phyloP scores from a whole-genome alignment of 805 yeast genomes.

The Candida germanica region DNA sequence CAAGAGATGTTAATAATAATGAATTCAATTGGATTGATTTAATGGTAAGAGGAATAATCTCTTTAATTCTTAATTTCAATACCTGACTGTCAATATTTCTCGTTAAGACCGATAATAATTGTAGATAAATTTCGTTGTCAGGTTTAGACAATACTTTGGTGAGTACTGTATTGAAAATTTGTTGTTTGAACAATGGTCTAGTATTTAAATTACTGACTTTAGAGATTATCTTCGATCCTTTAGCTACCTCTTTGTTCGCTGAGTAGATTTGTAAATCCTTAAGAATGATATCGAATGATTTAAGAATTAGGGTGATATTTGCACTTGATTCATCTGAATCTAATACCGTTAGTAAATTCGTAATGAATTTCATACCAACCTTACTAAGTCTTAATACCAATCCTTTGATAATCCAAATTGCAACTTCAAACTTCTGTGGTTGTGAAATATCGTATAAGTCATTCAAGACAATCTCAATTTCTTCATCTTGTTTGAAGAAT shows the following conservation, averaged over 20 bases:
- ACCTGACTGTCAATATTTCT: slow-evolving; percentile 65
- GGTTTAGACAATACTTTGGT: slow-evolving; percentile 43
- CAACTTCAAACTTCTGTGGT: slow-evolving; percentile 46
- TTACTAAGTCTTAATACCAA: slow-evolving; percentile 56
- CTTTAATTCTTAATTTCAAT: slow-evolving; percentile 59
- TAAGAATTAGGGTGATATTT: slow-evolving; percentile 33
- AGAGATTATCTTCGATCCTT: slow-evolving; percentile 31
- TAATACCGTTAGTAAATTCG: slow-evolving; percentile 24
- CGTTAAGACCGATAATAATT: slow-evolving; percentile 65
- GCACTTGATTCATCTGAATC: neutral
- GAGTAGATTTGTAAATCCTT: slow-evolving; percentile 54
- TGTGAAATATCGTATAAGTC: neutral
- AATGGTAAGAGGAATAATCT: slow-evolving; percentile 68
- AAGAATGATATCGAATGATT: slow-evolving; percentile 60
- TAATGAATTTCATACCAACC: slow-evolving; percentile 23
- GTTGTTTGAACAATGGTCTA: slow-evolving; percentile 75
- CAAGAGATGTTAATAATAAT: slow-evolving; percentile 59
- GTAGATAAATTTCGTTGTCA: slow-evolving; percentile 47
- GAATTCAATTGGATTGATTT: slow-evolving; percentile 54
- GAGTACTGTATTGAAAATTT: slow-evolving; percentile 60
- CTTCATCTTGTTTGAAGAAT: slow-evolving; percentile 18
- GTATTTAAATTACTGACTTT: slow-evolving; percentile 56
- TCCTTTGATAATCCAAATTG: slow-evolving; percentile 73
- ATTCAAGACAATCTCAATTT: neutral
- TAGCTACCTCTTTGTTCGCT: slow-evolving; percentile 44